Evolutionary conservation across 306 rosid species (phyloP).

Genomic region (Acmispon strigosus): DNA sequence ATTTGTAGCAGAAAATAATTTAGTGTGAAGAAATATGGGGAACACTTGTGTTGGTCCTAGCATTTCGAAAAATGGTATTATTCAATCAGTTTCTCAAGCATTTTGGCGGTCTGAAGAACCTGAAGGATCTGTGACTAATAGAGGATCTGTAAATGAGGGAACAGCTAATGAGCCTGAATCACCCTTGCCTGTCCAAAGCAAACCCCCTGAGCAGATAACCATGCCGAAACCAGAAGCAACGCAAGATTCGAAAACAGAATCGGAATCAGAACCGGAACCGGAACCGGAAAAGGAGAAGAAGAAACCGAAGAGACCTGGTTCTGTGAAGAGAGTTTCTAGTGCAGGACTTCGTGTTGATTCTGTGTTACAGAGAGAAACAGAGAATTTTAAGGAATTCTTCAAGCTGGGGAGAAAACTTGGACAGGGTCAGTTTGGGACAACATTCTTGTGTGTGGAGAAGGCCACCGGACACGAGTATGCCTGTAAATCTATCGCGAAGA

Average conservation of each 20-base stretch:
- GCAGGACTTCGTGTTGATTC: constrained; percentile 86
- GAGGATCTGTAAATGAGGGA: constrained; percentile 41
- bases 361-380: constrained; percentile 67
- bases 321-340: constrained; percentile 79
- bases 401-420: constrained; percentile 77
- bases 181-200: constrained; percentile 66
- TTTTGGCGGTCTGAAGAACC: constrained; percentile 73
- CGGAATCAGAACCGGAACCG: background rate
- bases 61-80: constrained; percentile 70
- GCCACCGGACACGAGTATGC: constrained; percentile 72
- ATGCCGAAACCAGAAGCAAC: constrained; percentile 53
- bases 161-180: constrained; percentile 44
- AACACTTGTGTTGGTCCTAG: constrained; percentile 94
- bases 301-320: constrained; percentile 37
- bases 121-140: constrained; percentile 53
- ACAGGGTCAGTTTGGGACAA: constrained; percentile 89
- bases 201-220: constrained; percentile 83
- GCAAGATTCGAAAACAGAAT: constrained; percentile 1
- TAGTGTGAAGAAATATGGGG: constrained; percentile 58
- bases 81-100: constrained; percentile 90
- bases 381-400: constrained; percentile 65
- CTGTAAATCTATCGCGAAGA: constrained; percentile 92
- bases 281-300: constrained; percentile 12
- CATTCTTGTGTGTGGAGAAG: constrained; percentile 79
- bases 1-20: constrained; percentile 9